Conservation (phyloP, 306 rosid genomes). For the Fragaria nilgerrensis region DNA sequence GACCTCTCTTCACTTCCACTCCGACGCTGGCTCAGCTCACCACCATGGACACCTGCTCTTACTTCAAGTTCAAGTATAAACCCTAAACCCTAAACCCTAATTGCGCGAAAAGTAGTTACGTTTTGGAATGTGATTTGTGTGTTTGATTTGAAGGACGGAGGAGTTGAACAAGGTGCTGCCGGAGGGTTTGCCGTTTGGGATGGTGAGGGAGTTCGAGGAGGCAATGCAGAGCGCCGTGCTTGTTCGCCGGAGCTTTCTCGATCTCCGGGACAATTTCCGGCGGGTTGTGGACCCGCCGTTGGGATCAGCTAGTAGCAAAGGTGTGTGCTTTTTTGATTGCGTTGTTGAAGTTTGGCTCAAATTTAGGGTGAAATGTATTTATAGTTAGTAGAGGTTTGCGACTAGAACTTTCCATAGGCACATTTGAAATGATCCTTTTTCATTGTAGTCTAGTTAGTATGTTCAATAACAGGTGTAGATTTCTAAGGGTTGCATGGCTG, state of each 20-base stretch:
- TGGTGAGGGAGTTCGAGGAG: conserved; percentile 85
- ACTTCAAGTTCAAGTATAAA: conserved; percentile 64
- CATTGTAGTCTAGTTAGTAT: background rate
- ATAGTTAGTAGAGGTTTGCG: too few species aligned
- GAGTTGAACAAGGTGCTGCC: conserved; percentile 57
- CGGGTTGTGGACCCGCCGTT: conserved; percentile 69
- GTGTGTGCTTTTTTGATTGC: conserved; percentile 23
- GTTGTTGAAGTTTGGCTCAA: background rate
- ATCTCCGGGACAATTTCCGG: conserved; percentile 81
- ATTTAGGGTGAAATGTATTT: too few species aligned
- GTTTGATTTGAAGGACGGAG: conserved; percentile 41
- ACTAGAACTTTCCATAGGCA: background rate
- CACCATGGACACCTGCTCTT: conserved; percentile 46
- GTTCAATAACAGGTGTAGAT: background rate
- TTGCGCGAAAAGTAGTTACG: background rate
- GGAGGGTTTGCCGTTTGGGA: conserved; percentile 80
- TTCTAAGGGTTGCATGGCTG: background rate
- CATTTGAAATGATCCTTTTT: background rate
- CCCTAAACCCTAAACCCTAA: background rate
- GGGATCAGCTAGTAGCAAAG: conserved; percentile 54
- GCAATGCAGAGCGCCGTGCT: conserved; percentile 67
- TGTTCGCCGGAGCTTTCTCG: conserved; percentile 76
- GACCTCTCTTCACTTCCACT: conserved; percentile 63
- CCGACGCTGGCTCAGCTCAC: conserved; percentile 58
- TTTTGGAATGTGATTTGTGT: background rate